Percentiles rank a stretch among this genome's conserved stretches.
Evolutionary conservation across 2,329 filamentous ascomycete species (phyloP).

Genomic region (Pestalotiopsis sp.): DNA sequence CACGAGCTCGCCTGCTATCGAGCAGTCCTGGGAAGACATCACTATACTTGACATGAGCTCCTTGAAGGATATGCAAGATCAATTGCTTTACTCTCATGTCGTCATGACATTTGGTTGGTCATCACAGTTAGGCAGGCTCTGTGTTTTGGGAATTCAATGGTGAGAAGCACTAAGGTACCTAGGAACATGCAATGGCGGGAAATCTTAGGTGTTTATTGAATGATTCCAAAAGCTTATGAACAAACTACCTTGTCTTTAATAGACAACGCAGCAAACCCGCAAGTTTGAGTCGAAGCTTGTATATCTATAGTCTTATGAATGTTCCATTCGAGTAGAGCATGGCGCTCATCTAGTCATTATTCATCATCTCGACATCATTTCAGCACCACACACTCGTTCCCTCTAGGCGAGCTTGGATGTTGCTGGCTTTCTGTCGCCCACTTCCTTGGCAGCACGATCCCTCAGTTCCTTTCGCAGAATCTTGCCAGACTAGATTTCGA

Average conservation of each 20-base stretch:
- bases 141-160: slow-evolving; percentile 45
- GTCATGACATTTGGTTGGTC: slow-evolving; percentile 60
- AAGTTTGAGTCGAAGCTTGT: background rate
- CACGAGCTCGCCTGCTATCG: slow-evolving; percentile 41
- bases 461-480: slow-evolving; percentile 64
- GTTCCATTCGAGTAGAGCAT: background rate
- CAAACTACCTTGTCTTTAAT: too few relatives aligned
- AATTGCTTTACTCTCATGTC: slow-evolving; percentile 53
- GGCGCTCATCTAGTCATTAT: background rate
- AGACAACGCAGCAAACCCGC: too few relatives aligned
- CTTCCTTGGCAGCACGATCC: slow-evolving; percentile 59
- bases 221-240: too few relatives aligned
- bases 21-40: slow-evolving; percentile 44
- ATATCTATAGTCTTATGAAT: background rate
- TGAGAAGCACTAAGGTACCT: slow-evolving; percentile 25
- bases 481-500: slow-evolving; percentile 61
- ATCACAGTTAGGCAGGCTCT: slow-evolving; percentile 39
- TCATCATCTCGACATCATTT: background rate
- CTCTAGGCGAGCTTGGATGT: slow-evolving; percentile 9
- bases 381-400: too few relatives aligned
- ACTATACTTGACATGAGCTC: slow-evolving; percentile 37
- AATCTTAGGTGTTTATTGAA: too few relatives aligned
- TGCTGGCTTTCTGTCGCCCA: slow-evolving; percentile 41
- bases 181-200: too few relatives aligned
- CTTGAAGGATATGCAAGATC: slow-evolving; percentile 52